These are phyloP conservation scores for Tricholoma furcatifolium DNA, from an alignment of 768 basidiomycete genomes.

Conservation along the genomic window DNA sequence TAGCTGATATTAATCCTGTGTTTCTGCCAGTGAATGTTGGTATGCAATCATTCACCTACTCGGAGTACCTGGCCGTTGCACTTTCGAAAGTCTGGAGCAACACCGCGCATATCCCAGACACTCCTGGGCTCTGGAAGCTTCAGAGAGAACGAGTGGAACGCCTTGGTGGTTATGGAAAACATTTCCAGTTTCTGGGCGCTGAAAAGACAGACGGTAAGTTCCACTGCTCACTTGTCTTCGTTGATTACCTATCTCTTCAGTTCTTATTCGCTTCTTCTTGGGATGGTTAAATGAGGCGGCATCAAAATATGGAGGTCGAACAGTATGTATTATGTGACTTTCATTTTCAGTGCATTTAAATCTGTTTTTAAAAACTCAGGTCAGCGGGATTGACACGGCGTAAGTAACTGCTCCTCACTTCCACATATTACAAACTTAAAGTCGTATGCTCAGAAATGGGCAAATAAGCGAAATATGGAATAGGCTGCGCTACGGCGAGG, in stretches of 20 bases:
- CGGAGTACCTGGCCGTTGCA: slow-evolving; percentile 34
- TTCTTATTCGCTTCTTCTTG: slow-evolving; percentile 29
- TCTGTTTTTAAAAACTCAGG: background rate
- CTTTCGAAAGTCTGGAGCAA: slow-evolving; percentile 37
- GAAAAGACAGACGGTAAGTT: slow-evolving; percentile 26
- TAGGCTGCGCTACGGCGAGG: slow-evolving; percentile 4
- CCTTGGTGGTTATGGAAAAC: slow-evolving; percentile 33
- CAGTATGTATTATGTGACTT: slow-evolving; percentile 20
- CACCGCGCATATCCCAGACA: slow-evolving; percentile 32
- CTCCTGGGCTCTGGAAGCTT: slow-evolving; percentile 29
- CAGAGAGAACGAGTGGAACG: slow-evolving; percentile 30
- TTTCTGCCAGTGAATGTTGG: slow-evolving; percentile 32
- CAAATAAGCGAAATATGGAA: slow-evolving; percentile 2
- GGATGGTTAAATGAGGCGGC: slow-evolving; percentile 41
- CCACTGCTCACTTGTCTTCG: background rate
- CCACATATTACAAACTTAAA: background rate
- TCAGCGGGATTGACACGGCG: slow-evolving; percentile 1
- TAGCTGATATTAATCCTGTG: background rate
- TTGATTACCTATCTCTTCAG: background rate
- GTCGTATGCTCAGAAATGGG: background rate
- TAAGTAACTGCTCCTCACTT: background rate
- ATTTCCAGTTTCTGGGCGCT: slow-evolving; percentile 34
- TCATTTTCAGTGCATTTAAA: background rate
- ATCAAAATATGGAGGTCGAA: slow-evolving; percentile 35
- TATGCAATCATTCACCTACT: slow-evolving; percentile 37